These are phyloP conservation scores for Microbotryomycetes sp. DNA, from an alignment of 1,284 basidiomycete species.

Conservation along the genomic window DNA sequence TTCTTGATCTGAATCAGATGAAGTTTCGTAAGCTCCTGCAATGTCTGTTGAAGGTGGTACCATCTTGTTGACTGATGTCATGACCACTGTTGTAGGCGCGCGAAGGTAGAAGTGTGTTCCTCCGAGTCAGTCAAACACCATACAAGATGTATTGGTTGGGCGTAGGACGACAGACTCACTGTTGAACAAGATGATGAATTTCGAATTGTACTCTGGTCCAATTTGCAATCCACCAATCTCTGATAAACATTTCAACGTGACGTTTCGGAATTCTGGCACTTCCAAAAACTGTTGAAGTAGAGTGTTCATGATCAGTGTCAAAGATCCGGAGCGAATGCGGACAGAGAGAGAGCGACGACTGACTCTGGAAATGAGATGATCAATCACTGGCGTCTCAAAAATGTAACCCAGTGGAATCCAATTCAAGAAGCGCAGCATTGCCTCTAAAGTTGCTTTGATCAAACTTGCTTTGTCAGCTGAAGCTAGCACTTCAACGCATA, in stretches of 20 bases:
- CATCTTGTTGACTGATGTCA: conserved; percentile 95
- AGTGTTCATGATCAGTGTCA: background rate
- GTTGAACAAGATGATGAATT: conserved; percentile 95
- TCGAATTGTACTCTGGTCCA: conserved; percentile 95
- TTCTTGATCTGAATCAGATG: conserved; percentile 90
- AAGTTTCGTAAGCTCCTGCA: conserved; percentile 81
- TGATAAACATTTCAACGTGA: conserved; percentile 95
- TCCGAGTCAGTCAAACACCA: background rate
- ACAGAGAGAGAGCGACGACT: conserved; percentile 41
- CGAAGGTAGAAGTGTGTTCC: background rate
- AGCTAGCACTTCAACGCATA: conserved; percentile 92
- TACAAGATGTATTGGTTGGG: background rate
- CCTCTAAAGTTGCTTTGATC: conserved; percentile 93
- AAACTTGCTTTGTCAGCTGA: conserved; percentile 96
- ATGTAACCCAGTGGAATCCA: conserved; percentile 99
- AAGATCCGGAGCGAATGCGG: conserved; percentile 7
- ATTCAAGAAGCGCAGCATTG: conserved; percentile 90
- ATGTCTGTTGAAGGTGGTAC: conserved; percentile 94
- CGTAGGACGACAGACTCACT: conserved; percentile 39
- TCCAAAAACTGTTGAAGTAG: conserved; percentile 71
- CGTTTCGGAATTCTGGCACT: conserved; percentile 92
- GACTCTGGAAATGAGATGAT: conserved; percentile 81
- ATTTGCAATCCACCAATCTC: conserved; percentile 89
- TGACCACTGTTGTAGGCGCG: conserved; percentile 55
- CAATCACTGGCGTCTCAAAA: conserved; percentile 97